Conservation (phyloP, 2,329 filamentous ascomycete genomes). For the Knoxdaviesia proteae region DNA sequence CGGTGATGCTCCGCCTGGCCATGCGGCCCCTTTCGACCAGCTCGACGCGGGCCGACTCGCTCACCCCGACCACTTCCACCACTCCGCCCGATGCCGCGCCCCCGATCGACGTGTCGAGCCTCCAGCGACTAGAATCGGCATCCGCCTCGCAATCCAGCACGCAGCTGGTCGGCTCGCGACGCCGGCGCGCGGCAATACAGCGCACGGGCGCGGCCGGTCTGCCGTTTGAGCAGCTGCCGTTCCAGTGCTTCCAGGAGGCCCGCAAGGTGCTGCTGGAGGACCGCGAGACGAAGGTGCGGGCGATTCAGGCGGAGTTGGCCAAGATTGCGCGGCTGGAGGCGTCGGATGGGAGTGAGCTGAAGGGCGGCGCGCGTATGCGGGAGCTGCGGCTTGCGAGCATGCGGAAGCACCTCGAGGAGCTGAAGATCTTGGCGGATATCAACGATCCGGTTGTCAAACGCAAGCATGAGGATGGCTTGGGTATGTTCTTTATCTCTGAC, state of each 20-base stretch:
- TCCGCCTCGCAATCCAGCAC: conserved; percentile 24
- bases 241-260: conserved; percentile 95
- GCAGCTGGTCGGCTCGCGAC: conserved; percentile 61
- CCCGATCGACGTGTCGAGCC: not conserved
- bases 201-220: conserved; percentile 38
- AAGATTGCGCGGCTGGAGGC: conserved; percentile 49
- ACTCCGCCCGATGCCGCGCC: not conserved
- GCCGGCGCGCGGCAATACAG: conserved; percentile 51
- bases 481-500: conserved; percentile 25
- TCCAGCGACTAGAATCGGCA: too few species aligned
- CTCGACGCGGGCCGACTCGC: conserved; percentile 14
- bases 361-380: conserved; percentile 43
- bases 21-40: conserved; percentile 15
- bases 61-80: conserved; percentile 7
- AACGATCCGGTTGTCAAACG: conserved; percentile 91
- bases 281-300: conserved; percentile 55
- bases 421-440: conserved; percentile 83
- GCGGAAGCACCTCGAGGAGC: conserved; percentile 47
- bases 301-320: conserved; percentile 45
- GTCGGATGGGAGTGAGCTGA: conserved; percentile 31
- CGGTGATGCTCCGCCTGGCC: conserved; percentile 11
- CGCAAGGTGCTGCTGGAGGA: conserved; percentile 64
- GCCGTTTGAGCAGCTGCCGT: conserved; percentile 84
- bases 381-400: conserved; percentile 48
- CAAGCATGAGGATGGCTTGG: conserved; percentile 75